Evolutionary conservation across 148 eudicot genomes (phyloP).

Genomic region (Nepenthes mirabilis): DNA sequence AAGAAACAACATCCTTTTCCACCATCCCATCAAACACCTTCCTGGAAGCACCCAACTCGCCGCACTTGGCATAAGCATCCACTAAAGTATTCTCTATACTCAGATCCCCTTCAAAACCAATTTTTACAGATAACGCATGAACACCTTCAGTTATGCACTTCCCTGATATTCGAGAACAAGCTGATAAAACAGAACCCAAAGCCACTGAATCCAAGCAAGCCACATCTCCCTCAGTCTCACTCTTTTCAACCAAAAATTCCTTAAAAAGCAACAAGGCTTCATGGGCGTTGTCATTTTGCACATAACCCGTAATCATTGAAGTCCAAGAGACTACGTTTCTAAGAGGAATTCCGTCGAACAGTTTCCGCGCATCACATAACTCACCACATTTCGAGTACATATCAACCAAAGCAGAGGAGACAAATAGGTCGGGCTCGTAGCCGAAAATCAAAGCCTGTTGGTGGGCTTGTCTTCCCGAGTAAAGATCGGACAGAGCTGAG

Average conservation of each 20-base stretch:
- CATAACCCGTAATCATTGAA: constrained; percentile 56
- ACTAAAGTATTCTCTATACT: constrained; percentile 52
- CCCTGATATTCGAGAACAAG: constrained; percentile 40
- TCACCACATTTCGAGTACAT: constrained; percentile 64
- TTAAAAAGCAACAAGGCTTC: constrained; percentile 42
- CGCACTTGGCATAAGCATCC: constrained; percentile 68
- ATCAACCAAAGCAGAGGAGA: constrained; percentile 46
- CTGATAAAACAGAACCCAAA: constrained; percentile 45
- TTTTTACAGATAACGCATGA: constrained; percentile 43
- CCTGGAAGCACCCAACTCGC: constrained; percentile 40
- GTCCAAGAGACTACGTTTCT: constrained; percentile 71
- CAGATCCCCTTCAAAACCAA: constrained; percentile 31
- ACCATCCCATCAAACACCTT: constrained; percentile 49
- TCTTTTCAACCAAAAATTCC: constrained; percentile 37
- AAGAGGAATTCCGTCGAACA: constrained; percentile 47
- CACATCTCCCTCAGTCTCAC: constrained; percentile 7
- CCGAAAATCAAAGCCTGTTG: constrained; percentile 58
- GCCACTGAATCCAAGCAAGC: constrained; percentile 38
- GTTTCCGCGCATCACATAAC: constrained; percentile 37
- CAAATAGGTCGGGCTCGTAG: constrained; percentile 38
- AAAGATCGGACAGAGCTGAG: constrained; percentile 34
- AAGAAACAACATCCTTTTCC: constrained; percentile 46
- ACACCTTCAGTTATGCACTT: constrained; percentile 34
- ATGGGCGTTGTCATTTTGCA: constrained; percentile 28
- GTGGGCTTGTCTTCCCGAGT: constrained; percentile 47